Percentiles rank a stretch among this genome's conserved stretches.
These are phyloP conservation scores for Laburnicola sp. DNA, from an alignment of 2,329 filamentous ascomycete genomes.

Conservation along the genomic window DNA sequence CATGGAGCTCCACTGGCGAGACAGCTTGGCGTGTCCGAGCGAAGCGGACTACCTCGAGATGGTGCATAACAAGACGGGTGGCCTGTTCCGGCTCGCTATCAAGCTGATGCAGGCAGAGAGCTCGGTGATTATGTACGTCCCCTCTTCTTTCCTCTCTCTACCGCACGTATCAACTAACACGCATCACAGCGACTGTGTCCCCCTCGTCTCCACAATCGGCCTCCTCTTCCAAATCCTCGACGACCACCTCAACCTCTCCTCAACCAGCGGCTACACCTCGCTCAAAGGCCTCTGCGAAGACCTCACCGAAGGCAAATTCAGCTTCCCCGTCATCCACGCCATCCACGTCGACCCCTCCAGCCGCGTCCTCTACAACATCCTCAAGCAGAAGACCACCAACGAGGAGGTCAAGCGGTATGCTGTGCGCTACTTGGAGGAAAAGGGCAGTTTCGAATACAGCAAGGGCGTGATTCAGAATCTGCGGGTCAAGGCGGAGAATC, in stretches of 20 bases:
- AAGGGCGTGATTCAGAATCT: conserved; percentile 58
- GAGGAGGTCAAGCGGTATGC: neutral
- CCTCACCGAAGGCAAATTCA: conserved; percentile 91
- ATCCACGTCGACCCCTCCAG: neutral
- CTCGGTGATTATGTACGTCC: no score
- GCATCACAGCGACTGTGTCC: neutral
- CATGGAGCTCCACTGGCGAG: conserved; percentile 85
- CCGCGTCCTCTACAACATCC: neutral
- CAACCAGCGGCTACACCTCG: conserved; percentile 62
- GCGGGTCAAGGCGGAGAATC: conserved; percentile 47
- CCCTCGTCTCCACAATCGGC: conserved; percentile 58
- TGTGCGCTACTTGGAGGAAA: conserved; percentile 47
- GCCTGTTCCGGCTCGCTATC: conserved; percentile 76
- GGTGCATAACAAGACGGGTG: conserved; percentile 84
- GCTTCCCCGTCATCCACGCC: conserved; percentile 81
- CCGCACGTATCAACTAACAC: no score
- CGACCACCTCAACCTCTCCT: conserved; percentile 80
- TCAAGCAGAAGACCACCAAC: neutral
- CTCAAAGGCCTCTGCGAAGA: conserved; percentile 94
- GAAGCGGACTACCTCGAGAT: conserved; percentile 86
- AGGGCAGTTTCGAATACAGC: conserved; percentile 87
- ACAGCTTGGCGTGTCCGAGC: conserved; percentile 75
- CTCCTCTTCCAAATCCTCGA: conserved; percentile 84
- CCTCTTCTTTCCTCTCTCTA: no score
- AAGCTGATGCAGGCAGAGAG: conserved; percentile 64